Evolutionary conservation across 345 rosid genomes (phyloP).

Genomic region (Bruguiera gymnorhiza): DNA sequence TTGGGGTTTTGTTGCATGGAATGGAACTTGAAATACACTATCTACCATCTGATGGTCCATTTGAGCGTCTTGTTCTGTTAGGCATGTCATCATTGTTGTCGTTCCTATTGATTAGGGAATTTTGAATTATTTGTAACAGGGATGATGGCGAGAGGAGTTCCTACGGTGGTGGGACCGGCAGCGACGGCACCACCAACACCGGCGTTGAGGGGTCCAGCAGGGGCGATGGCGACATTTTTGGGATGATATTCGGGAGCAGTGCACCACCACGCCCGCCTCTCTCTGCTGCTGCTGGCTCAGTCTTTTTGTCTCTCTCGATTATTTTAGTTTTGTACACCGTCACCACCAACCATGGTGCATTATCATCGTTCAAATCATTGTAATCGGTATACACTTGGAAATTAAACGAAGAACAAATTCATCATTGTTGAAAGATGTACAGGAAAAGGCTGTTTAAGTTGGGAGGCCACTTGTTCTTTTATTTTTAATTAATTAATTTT

Average conservation of each 20-base stretch:
- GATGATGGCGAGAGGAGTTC: conserved; percentile 42
- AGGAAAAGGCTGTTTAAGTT: too few relatives aligned
- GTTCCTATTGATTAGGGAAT: not conserved
- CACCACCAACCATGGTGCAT: conserved; percentile 26
- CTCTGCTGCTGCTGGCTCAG: conserved; percentile 20
- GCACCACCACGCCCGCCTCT: conserved; percentile 25
- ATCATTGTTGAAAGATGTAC: not conserved
- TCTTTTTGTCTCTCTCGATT: conserved; percentile 42
- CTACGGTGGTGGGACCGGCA: conserved; percentile 21
- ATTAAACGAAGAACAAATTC: not conserved
- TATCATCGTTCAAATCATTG: conserved; percentile 11
- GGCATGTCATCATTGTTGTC: conserved; percentile 7
- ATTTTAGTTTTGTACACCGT: conserved; percentile 39
- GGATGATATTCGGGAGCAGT: conserved; percentile 67
- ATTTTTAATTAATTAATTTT: too few relatives aligned
- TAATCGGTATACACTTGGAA: conserved; percentile 3
- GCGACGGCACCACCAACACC: conserved; percentile 31
- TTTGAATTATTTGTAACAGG: conserved; percentile 31
- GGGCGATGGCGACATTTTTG: conserved; percentile 42
- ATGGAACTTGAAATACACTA: too few relatives aligned
- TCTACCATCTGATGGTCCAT: not conserved
- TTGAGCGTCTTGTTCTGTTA: conserved; percentile 1
- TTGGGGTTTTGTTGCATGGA: too few relatives aligned
- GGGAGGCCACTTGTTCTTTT: too few relatives aligned
- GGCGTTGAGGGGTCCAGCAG: conserved; percentile 24